These are phyloP conservation scores for Sporothrix mexicana DNA, from an alignment of 2,329 filamentous ascomycete species.

Conservation along the genomic window DNA sequence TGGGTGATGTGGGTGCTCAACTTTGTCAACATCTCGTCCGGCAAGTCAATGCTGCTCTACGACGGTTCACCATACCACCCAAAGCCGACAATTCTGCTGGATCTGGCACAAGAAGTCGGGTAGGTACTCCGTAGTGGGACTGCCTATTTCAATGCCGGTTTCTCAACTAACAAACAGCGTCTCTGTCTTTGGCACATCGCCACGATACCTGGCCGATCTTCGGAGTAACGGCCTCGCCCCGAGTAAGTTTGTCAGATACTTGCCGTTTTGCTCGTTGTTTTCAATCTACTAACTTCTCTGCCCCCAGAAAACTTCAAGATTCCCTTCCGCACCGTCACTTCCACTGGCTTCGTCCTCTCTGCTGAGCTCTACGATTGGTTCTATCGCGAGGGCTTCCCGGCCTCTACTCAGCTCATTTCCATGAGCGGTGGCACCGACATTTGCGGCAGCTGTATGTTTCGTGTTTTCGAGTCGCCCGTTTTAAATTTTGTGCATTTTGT, in stretches of 20 bases:
- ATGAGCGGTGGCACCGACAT: slow-evolving; percentile 56
- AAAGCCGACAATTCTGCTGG: slow-evolving; percentile 27
- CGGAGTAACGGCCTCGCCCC: neutral
- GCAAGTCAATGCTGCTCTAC: slow-evolving; percentile 36
- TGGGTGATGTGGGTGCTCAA: slow-evolving; percentile 37
- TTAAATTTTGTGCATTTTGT: too few relatives aligned
- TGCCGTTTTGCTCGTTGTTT: neutral
- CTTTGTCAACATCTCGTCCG: slow-evolving; percentile 32
- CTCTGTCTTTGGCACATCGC: slow-evolving; percentile 13
- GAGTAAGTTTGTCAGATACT: neutral
- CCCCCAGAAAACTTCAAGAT: slow-evolving; percentile 8
- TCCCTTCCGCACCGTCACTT: slow-evolving; percentile 47
- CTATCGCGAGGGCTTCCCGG: slow-evolving; percentile 48
- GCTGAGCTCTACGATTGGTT: slow-evolving; percentile 53
- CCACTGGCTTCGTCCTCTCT: slow-evolving; percentile 52
- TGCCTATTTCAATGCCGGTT: neutral
- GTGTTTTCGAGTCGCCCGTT: too few relatives aligned
- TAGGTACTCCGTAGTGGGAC: slow-evolving; percentile 17
- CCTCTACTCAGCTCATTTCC: slow-evolving; percentile 47
- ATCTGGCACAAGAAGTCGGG: slow-evolving; percentile 34
- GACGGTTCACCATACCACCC: slow-evolving; percentile 38
- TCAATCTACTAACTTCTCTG: neutral
- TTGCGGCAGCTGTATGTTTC: slow-evolving; percentile 50
- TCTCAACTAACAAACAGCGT: neutral
- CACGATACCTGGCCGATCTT: slow-evolving; percentile 12